Conservation (phyloP, 352 stramenopile genomes). For the Hyaloperonospora brassicae region DNA sequence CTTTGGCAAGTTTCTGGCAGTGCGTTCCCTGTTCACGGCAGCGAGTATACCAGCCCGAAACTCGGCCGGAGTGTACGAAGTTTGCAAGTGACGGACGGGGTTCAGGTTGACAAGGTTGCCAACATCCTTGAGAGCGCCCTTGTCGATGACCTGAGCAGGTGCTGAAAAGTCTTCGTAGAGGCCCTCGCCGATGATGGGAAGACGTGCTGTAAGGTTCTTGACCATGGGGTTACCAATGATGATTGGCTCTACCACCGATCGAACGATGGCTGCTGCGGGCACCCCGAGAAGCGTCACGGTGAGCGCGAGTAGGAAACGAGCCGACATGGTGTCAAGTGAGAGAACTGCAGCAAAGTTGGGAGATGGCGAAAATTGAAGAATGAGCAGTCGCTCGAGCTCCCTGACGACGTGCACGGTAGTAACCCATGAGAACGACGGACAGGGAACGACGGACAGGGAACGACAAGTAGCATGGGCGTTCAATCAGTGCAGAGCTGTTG, state of each 20-base stretch:
- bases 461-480: too few relatives aligned
- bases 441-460: too few relatives aligned
- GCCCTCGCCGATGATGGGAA: slow-evolving; percentile 17
- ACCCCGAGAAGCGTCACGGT: slow-evolving; percentile 8
- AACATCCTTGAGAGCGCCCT: background rate
- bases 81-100: slow-evolving; percentile 14
- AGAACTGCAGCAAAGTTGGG: background rate
- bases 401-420: too few relatives aligned
- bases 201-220: slow-evolving; percentile 15
- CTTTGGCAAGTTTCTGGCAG: slow-evolving; percentile 19
- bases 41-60: slow-evolving; percentile 33
- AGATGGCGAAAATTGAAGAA: slow-evolving; percentile 16
- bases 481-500: too few relatives aligned
- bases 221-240: slow-evolving; percentile 20
- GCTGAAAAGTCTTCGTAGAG: slow-evolving; percentile 12
- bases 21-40: slow-evolving; percentile 43
- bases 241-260: slow-evolving; percentile 2
- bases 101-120: slow-evolving; percentile 1
- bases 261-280: slow-evolving; percentile 7
- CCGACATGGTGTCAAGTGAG: slow-evolving; percentile 8
- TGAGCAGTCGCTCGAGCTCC: slow-evolving; percentile 5
- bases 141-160: background rate
- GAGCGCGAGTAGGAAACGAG: slow-evolving; percentile 9
- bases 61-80: slow-evolving; percentile 13
- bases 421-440: too few relatives aligned